These are phyloP conservation scores for Alloteropsis semialata DNA, from an alignment of 176 grass and related monocot genomes.

Conservation along the genomic window DNA sequence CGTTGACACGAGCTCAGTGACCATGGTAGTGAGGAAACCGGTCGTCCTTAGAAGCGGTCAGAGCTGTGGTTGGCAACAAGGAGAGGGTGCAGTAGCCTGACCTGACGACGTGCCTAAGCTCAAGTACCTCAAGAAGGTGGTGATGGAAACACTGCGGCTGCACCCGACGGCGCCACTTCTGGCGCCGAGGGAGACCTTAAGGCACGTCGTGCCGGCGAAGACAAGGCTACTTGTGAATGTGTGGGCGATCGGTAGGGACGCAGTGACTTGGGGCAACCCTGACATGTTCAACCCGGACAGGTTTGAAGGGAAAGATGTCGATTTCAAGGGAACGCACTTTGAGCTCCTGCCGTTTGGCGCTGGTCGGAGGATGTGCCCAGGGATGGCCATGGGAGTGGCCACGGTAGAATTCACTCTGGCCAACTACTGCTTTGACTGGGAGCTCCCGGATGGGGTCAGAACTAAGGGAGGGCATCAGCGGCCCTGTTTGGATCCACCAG, in stretches of 20 bases:
- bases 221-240: conserved; percentile 21
- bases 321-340: conserved; percentile 25
- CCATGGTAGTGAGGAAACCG: conserved; percentile 16
- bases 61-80: background rate
- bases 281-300: conserved; percentile 45
- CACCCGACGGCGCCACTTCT: conserved; percentile 30
- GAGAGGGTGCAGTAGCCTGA: background rate
- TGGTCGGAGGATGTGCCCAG: conserved; percentile 36
- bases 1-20: conserved; percentile 24
- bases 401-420: conserved; percentile 15
- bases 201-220: conserved; percentile 28
- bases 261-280: conserved; percentile 15
- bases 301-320: background rate
- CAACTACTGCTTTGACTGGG: conserved; percentile 37
- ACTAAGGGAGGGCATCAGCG: background rate
- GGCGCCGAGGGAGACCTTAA: conserved; percentile 7
- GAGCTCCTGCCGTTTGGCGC: conserved; percentile 35
- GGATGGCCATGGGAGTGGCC: conserved; percentile 18
- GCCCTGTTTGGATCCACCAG: background rate
- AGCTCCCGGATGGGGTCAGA: conserved; percentile 12
- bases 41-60: conserved; percentile 16
- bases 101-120: conserved; percentile 14
- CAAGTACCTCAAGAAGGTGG: conserved; percentile 32
- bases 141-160: conserved; percentile 35
- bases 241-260: conserved; percentile 42